Evolutionary conservation across 1,139 yeast species (phyloP).

Genomic region (Yamadazyma siamensis): DNA sequence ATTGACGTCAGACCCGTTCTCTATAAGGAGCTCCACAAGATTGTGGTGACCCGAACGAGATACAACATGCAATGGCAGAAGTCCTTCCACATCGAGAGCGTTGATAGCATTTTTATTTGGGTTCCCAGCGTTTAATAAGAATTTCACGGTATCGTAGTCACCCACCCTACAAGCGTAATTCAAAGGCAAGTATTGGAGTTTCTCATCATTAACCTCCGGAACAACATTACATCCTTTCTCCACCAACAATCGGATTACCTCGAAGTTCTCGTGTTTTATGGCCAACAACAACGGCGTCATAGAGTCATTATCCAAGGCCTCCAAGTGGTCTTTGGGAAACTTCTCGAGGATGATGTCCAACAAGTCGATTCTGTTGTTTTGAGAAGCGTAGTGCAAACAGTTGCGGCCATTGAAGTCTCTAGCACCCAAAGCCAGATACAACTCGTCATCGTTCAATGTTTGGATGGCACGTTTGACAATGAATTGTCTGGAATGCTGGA

Average conservation of each 20-base stretch:
- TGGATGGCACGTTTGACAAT: conserved; percentile 34
- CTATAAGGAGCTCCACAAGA: conserved; percentile 63
- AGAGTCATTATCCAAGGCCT: conserved; percentile 64
- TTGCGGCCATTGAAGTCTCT: conserved; percentile 73
- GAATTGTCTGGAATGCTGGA: conserved; percentile 40
- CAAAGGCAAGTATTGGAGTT: conserved; percentile 70
- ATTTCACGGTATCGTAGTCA: conserved; percentile 64
- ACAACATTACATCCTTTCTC: conserved; percentile 54
- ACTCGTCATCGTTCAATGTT: conserved; percentile 17
- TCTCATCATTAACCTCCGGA: conserved; percentile 48
- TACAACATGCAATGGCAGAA: conserved; percentile 82
- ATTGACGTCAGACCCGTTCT: conserved; percentile 77
- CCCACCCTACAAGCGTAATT: conserved; percentile 90
- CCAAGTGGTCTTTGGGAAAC: conserved; percentile 39
- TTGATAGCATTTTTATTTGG: conserved; percentile 27
- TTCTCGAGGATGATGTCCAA: conserved; percentile 41
- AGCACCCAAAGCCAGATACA: conserved; percentile 28
- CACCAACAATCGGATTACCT: conserved; percentile 42
- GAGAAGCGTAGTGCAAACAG: conserved; percentile 87
- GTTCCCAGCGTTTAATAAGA: conserved; percentile 38
- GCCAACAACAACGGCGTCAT: conserved; percentile 81
- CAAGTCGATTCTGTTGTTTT: conserved; percentile 57
- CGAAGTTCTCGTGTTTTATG: conserved; percentile 64
- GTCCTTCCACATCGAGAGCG: conserved; percentile 81
- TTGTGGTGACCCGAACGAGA: conserved; percentile 79